Evolutionary conservation across 2,329 filamentous ascomycete species (phyloP), one percentile per base, ranked within the genome.

Genomic region (Clonostachys chloroleuca): DNA sequence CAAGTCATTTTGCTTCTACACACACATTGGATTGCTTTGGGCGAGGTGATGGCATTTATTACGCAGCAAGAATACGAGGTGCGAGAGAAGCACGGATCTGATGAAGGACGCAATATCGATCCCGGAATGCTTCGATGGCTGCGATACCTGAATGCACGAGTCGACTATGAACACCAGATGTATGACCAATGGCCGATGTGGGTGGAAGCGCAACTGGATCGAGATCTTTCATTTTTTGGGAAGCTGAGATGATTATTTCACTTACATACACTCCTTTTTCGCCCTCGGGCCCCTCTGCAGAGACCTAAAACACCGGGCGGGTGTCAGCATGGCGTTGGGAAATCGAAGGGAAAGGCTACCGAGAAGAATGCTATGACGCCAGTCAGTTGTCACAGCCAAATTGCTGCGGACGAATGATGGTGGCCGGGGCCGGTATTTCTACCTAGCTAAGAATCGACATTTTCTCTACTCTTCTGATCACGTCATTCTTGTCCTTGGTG

Each of bases 121-220:
- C 56, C 65, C 8, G 76, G 75, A 2, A 73, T 74, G 46, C 54
- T 64, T 12, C 61, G 74, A 20, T 81, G 78, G 78, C 66, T 81
- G 12, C 68, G 63, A 54, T 64, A 75, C 46, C 63, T 78, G 34
- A 81, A 81, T 54, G 56, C 62, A 12, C 64, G 69, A 50, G 64
- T 81, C 16, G 69, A 72, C 49, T 59, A 58, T 34, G 68, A 71
- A 51, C 67, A 78, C 46, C 59, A 59, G 44, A 52, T 53, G 18
- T 77, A 77, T 51, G 80, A 80, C 47, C 61, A 66, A 52, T 81
- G 75, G 75, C 77, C 77, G 14, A 48, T 66, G 56, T 81, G 77
- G 78, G 77, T 80, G 5, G 73, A 79, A 54, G 63, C 65, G 46
- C 72, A 75, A 61, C 58, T 80, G 45, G 68, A 71, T 8, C 52